Evolutionary conservation across 2,329 filamentous ascomycete genomes (phyloP), one percentile per base, ranked within the genome.

Genomic region (Xylaria sp.): DNA sequence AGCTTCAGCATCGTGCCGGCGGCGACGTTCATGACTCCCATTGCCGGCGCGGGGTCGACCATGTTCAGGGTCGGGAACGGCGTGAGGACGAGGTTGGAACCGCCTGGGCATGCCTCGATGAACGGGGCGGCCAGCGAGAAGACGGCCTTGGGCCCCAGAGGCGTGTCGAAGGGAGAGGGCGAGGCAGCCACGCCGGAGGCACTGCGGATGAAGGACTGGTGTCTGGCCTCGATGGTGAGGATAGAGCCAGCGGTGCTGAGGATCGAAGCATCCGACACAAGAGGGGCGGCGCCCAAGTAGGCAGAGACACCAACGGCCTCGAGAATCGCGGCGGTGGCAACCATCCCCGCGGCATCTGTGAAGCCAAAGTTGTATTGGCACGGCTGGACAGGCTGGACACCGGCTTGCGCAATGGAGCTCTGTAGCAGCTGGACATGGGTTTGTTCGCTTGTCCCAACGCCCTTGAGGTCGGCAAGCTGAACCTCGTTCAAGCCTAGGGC

Each of bases 251-350:
- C 88, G 18, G 84, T 83, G 56, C 80, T 77, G 46, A 92, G 83
- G 57, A 90, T 82, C 45, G 76, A 77, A 45, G 78, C 74, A 50
- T 79, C 78, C 42, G 81, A 78, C 58, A 91, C 72, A 26, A 90
- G 77, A 4, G 86, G 84, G 13, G 87, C 87, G 21, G 86, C 88
- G 54, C 88, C 88, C 13, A 91, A 82, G 72, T 86, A 88, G 59
- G 88, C 88, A n/a, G 86, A 88, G 26, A 91, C 81, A 71, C 88
- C 88, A 54, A 90, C 81, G 65, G 83, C 88, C 72, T 92, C 89
- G 54, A 92, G 83, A 19, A 91, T 76, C 61, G 81, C 80, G 13
- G 88, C 88, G 2, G 85, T 88, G 45, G 80, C 82, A 37, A 92
- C 80, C 85, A 92, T 91, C 66, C 76, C 74, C 19, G 77, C 75